These are phyloP conservation scores for Candida albicans DNA, from an alignment of 1,139 yeast genomes.

Conservation along the genomic window DNA sequence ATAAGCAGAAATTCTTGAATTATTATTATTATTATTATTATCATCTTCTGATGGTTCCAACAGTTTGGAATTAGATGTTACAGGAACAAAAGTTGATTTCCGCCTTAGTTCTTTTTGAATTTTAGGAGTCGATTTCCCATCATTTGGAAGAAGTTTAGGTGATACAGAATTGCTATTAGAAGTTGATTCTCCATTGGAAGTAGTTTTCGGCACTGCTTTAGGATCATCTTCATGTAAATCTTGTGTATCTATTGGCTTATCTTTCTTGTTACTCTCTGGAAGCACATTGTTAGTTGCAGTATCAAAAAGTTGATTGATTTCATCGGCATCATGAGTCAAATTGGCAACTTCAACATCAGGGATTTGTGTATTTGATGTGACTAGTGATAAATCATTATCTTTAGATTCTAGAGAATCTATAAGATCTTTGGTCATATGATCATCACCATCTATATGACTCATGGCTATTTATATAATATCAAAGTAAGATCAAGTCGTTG, in stretches of 20 bases:
- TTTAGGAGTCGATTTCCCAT: constrained; percentile 3
- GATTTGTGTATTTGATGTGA: constrained; percentile 1
- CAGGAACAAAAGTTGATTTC: constrained; percentile 17
- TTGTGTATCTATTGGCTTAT: too few species aligned
- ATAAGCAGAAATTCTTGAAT: constrained; percentile 77
- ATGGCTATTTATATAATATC: constrained; percentile 5
- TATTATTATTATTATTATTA: constrained; percentile 16
- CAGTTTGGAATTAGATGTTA: constrained; percentile 9
- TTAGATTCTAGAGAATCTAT: constrained; percentile 4
- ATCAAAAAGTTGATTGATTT: constrained; percentile 3
- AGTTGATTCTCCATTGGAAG: constrained; percentile 11
- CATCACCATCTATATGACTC: constrained; percentile 14
- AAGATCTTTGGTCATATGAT: constrained; percentile 5
- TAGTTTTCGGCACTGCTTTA: constrained; percentile 1
- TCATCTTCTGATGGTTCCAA: constrained; percentile 12
- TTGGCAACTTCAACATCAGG: constrained; percentile 1
- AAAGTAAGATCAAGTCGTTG: too few species aligned
- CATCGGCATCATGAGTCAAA: constrained; percentile 1
- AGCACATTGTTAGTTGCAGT: neutral
- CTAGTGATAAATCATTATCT: constrained; percentile 2
- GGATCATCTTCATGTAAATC: constrained; percentile 2
- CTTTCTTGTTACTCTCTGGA: neutral
- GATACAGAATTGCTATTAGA: constrained; percentile 21
- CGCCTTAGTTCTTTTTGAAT: constrained; percentile 12
- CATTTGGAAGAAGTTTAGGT: constrained; percentile 12